phyloP scores from a whole-genome alignment of 129 eudicot species.

The Flaveria robusta region DNA sequence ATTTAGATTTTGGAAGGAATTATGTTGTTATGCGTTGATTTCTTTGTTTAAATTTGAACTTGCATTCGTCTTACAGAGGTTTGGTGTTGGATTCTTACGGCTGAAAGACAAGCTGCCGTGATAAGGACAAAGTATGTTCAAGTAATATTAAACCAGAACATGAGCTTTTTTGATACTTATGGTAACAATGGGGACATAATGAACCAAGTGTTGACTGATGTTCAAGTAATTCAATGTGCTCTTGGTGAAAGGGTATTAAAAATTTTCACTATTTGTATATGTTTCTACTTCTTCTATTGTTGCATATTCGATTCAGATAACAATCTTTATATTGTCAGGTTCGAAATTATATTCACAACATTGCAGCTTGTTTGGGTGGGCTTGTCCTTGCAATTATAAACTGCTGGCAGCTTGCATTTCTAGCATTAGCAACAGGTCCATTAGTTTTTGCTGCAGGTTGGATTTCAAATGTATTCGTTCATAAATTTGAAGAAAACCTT shows the following conservation, averaged over 20 bases:
- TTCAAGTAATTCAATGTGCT: conserved; percentile 57
- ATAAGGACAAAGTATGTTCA: conserved; percentile 57
- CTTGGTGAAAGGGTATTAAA: conserved; percentile 60
- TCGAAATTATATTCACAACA: conserved; percentile 61
- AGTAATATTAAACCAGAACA: conserved; percentile 60
- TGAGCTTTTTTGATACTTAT: conserved; percentile 62
- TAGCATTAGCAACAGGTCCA: conserved; percentile 66
- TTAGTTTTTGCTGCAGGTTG: conserved; percentile 55
- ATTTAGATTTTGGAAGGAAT: neutral
- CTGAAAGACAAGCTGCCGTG: conserved; percentile 64
- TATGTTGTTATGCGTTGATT: neutral
- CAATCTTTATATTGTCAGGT: conserved; percentile 37
- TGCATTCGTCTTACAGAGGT: conserved; percentile 44
- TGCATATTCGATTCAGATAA: neutral
- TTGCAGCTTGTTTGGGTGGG: conserved; percentile 62
- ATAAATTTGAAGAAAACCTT: conserved; percentile 55
- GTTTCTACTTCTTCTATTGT: conserved; percentile 24
- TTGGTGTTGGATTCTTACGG: conserved; percentile 66
- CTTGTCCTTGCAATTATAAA: conserved; percentile 58
- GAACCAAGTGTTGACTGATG: conserved; percentile 57
- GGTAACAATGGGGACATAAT: conserved; percentile 61
- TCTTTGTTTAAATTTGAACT: conserved; percentile 6
- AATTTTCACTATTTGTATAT: neutral
- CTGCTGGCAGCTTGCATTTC: conserved; percentile 68
- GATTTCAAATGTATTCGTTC: conserved; percentile 52